Percentiles rank a stretch among this genome's conserved stretches.
phyloP scores from a whole-genome alignment of 108 stramenopile species.

The Chaetoceros tenuissimus region DNA sequence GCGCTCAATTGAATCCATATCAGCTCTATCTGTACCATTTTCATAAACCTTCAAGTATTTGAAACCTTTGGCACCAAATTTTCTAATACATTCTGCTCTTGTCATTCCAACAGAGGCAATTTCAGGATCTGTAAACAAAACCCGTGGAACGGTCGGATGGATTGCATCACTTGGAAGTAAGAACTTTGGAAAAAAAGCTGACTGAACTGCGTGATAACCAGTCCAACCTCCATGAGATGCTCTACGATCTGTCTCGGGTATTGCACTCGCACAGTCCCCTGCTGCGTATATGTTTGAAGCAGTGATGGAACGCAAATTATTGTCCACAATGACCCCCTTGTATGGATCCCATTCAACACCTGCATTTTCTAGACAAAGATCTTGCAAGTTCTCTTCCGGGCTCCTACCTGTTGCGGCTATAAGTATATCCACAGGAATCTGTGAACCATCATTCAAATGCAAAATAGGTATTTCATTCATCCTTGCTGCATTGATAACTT shows the following conservation, averaged over 20 bases:
- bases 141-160: slow-evolving; percentile 29
- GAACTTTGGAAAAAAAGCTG: slow-evolving; percentile 14
- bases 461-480: background rate
- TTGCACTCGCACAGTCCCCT: slow-evolving; percentile 29
- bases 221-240: slow-evolving; percentile 47
- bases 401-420: slow-evolving; percentile 20
- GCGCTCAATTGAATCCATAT: slow-evolving; percentile 25
- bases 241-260: slow-evolving; percentile 8
- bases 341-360: slow-evolving; percentile 17
- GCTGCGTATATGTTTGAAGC: slow-evolving; percentile 21
- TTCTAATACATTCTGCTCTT: slow-evolving; percentile 17
- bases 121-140: slow-evolving; percentile 41
- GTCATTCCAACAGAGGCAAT: slow-evolving; percentile 34
- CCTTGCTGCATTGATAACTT: slow-evolving; percentile 1
- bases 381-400: slow-evolving; percentile 10
- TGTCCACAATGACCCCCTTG: slow-evolving; percentile 20
- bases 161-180: slow-evolving; percentile 5
- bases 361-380: slow-evolving; percentile 15
- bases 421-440: slow-evolving; percentile 17
- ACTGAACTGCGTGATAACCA: slow-evolving; percentile 28
- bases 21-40: slow-evolving; percentile 29
- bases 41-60: slow-evolving; percentile 8
- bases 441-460: background rate
- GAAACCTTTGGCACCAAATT: slow-evolving; percentile 29
- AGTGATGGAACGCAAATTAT: slow-evolving; percentile 15